These are phyloP conservation scores for Podila horticola DNA, from an alignment of 192 early-diverging fungal genomes.

Conservation along the genomic window DNA sequence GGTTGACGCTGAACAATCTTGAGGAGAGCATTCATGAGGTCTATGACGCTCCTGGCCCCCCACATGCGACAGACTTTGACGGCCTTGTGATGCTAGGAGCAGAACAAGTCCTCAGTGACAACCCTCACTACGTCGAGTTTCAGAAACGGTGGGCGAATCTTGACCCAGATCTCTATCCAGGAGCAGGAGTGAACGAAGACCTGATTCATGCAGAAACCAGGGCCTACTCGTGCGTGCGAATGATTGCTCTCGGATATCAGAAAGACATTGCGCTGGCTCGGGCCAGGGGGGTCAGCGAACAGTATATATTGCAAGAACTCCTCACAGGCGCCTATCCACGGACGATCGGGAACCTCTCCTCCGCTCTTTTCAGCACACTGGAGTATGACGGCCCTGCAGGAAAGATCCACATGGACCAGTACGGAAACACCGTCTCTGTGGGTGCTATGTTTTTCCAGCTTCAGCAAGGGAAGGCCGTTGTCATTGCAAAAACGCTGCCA, in stretches of 20 bases:
- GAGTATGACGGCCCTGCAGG: conserved; percentile 8
- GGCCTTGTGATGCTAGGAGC: conserved; percentile 2
- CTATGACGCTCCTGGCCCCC: neutral
- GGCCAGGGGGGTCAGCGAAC: neutral
- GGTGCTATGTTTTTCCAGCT: neutral
- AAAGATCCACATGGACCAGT: neutral
- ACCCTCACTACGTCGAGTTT: conserved; percentile 5
- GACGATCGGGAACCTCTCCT: conserved; percentile 3
- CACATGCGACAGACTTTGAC: neutral
- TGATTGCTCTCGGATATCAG: conserved; percentile 10
- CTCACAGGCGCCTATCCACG: neutral
- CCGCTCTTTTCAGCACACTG: neutral
- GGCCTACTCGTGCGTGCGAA: conserved; percentile 4
- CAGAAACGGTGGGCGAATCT: conserved; percentile 7
- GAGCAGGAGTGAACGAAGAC: neutral
- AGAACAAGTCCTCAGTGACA: neutral
- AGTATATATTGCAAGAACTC: neutral
- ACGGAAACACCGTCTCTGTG: neutral
- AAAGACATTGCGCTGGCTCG: conserved; percentile 4
- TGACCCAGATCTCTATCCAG: conserved; percentile 9
- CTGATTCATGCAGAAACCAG: conserved; percentile 1
- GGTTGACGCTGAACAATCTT: conserved; percentile 7
- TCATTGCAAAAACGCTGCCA: neutral
- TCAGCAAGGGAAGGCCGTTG: neutral
- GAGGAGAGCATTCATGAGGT: neutral